A percentile compares a stretch with the other conserved stretches of the same genome.
These are phyloP conservation scores for Thuja plicata DNA, from an alignment of 83 land plant genomes.

Conservation along the genomic window DNA sequence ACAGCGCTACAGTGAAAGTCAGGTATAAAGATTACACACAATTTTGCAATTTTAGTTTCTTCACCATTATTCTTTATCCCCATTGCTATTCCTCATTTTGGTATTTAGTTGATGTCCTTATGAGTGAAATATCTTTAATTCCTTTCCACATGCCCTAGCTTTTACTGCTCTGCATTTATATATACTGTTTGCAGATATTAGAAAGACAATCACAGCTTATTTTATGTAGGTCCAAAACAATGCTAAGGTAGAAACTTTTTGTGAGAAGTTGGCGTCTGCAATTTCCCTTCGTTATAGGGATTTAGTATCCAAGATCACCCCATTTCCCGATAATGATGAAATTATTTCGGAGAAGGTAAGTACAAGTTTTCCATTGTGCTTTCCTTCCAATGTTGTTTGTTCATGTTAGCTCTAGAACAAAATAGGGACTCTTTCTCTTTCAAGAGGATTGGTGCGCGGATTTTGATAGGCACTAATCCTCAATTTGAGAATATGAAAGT, in stretches of 20 bases:
- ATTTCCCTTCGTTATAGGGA: slow-evolving; percentile 35
- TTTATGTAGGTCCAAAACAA: slow-evolving; percentile 35
- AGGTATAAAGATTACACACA: slow-evolving; percentile 18
- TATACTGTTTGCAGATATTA: background rate
- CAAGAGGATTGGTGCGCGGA: background rate
- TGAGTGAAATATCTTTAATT: background rate
- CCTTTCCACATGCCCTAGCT: background rate
- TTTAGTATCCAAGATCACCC: slow-evolving; percentile 29
- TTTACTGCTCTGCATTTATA: background rate
- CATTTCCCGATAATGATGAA: slow-evolving; percentile 57
- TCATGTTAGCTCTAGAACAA: too few species aligned
- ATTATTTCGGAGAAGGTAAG: slow-evolving; percentile 43
- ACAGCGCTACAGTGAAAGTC: slow-evolving; percentile 31
- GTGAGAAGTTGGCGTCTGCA: slow-evolving; percentile 20
- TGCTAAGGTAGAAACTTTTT: slow-evolving; percentile 23
- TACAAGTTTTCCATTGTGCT: background rate
- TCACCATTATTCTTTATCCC: background rate
- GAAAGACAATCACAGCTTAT: background rate
- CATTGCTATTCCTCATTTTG: background rate
- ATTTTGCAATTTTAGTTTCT: background rate
- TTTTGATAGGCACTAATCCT: background rate
- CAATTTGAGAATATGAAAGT: background rate
- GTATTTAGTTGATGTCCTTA: background rate
- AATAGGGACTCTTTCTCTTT: background rate
- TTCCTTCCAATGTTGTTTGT: background rate